Evolutionary conservation across 768 basidiomycete species (phyloP), one percentile per base, ranked within the genome.

Genomic region (Hypholoma sublateritium): DNA sequence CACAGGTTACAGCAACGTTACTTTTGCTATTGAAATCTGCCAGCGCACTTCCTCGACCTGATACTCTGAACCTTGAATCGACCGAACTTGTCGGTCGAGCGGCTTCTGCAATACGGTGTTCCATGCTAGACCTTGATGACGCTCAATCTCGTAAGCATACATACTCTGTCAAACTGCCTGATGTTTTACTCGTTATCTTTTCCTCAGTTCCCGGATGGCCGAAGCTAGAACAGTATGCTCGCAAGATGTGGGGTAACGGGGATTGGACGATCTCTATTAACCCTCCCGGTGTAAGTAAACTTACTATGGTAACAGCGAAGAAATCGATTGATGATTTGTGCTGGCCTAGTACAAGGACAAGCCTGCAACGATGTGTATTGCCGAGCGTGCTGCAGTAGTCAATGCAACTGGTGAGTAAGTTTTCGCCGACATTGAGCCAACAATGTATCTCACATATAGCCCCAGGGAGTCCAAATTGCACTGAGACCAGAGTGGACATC

Each of bases 201-300:
- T n/a, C 19, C 8, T 13, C 36, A 69, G 68, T 69, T 41, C 66
- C 66, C 22, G 68, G 68, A 34, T 69, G 65, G 62, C 24, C 48
- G 11, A 62, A 65, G 34, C 46, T 69, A n/a, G 56, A 65, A 35
- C 55, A 67, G 45, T 65, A 66, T 43, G 65, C 66, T 13, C 57
- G 60, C 17, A 54, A 59, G 9, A 69, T 56, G 17, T 69, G 68
- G 68, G 68, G 68, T 3, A 63, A 59, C 45, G 68, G 65, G n/a
- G 64, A 61, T 24, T 65, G 52, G 57, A 56, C 59, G 25, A 58
- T 67, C 36, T 57, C 55, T 24, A 65, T 69, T 37, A 69, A 69
- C 34, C 68, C 68, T 28, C 24, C 63, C 42, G 65, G 66, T 19
- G 68, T 69, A 49, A 44, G 68, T 59, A 8, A 22, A 37, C 39